Evolutionary conservation across 805 yeast genomes (phyloP).

Genomic region (Metschnikowia drakensbergensis): DNA sequence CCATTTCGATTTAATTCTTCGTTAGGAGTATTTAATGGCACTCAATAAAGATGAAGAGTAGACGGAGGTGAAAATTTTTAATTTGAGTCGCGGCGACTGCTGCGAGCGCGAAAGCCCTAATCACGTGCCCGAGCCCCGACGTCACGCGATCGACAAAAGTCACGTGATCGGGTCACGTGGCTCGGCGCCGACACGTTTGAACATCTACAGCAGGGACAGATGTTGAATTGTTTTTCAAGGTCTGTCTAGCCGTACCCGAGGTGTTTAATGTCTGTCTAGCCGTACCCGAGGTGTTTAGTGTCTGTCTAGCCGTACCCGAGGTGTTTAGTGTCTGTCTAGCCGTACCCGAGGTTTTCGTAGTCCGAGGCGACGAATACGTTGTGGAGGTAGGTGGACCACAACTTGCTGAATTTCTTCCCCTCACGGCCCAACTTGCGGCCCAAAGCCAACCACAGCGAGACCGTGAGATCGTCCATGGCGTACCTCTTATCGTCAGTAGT

Average conservation of each 20-base stretch:
- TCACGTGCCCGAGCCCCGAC: not conserved
- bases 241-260: not conserved
- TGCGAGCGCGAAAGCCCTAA: not conserved
- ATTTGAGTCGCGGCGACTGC: constrained; percentile 3
- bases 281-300: too few relatives aligned
- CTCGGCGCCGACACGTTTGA: too few relatives aligned
- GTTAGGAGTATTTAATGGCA: constrained; percentile 90
- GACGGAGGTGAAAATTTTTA: constrained; percentile 10
- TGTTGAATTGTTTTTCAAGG: too few relatives aligned
- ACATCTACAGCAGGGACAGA: too few relatives aligned
- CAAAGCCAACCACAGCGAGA: constrained; percentile 56
- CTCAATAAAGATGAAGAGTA: constrained; percentile 24
- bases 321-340: constrained; percentile 18
- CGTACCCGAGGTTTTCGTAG: constrained; percentile 51
- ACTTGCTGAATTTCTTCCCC: constrained; percentile 5
- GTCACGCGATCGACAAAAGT: too few relatives aligned
- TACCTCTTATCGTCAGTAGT: constrained; percentile 60
- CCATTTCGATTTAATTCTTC: constrained; percentile 88
- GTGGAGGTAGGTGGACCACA: constrained; percentile 56
- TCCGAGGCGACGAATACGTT: constrained; percentile 64
- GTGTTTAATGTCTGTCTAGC: too few relatives aligned
- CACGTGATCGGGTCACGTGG: too few relatives aligned
- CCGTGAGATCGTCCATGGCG: constrained; percentile 51
- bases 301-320: too few relatives aligned
- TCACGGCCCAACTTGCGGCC: constrained; percentile 49